phyloP scores from a whole-genome alignment of 306 rosid species.

The Lathyrus oleraceus region DNA sequence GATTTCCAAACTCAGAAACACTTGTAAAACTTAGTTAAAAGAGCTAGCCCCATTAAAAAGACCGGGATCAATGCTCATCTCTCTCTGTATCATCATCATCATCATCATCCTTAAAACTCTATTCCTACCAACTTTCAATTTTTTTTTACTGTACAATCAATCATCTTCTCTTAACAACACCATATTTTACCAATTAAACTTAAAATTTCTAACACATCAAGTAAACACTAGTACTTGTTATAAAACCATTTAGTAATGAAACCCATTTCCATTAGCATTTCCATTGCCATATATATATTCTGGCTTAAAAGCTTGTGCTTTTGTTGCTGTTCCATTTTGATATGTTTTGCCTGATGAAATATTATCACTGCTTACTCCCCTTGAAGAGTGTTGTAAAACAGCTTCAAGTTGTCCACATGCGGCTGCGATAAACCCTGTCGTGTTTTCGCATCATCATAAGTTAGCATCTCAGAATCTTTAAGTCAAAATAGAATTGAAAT shows the following conservation, averaged over 20 bases:
- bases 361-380: slow-evolving; percentile 47
- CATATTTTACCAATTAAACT: slow-evolving; percentile 8
- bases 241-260: slow-evolving; percentile 46
- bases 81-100: slow-evolving; percentile 45
- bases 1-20: slow-evolving; percentile 21
- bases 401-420: slow-evolving; percentile 70
- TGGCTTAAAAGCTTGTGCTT: slow-evolving; percentile 35
- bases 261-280: slow-evolving; percentile 52
- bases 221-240: slow-evolving; percentile 3
- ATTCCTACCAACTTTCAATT: slow-evolving; percentile 46
- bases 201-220: slow-evolving; percentile 17
- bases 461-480: background rate
- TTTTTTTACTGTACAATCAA: slow-evolving; percentile 56
- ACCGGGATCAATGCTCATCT: slow-evolving; percentile 49
- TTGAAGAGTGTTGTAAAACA: slow-evolving; percentile 50
- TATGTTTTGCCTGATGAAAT: slow-evolving; percentile 36
- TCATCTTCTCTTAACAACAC: slow-evolving; percentile 35
- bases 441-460: slow-evolving; percentile 19
- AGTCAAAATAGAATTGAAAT: slow-evolving; percentile 11
- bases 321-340: slow-evolving; percentile 45
- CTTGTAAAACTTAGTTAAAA: slow-evolving; percentile 27
- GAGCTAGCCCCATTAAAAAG: slow-evolving; percentile 61
- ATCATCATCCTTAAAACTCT: slow-evolving; percentile 46
- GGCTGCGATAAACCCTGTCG: slow-evolving; percentile 82
- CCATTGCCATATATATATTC: slow-evolving; percentile 49